These are phyloP conservation scores for Schwanniomyces yamadae DNA, from an alignment of 805 yeast genomes.

Conservation along the genomic window DNA sequence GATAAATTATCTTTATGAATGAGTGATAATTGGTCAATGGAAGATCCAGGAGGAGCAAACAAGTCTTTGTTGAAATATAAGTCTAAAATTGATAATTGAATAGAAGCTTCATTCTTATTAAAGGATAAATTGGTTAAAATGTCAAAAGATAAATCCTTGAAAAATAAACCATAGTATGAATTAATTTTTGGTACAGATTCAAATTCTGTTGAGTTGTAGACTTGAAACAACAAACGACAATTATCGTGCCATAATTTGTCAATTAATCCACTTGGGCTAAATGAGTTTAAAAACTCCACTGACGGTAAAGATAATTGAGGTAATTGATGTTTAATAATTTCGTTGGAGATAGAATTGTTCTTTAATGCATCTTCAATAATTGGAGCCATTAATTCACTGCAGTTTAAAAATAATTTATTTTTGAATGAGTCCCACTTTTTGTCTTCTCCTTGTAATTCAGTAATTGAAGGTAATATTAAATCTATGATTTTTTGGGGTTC, in stretches of 20 bases:
- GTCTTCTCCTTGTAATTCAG: conserved; percentile 30
- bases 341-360: conserved; percentile 37
- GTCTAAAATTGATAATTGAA: conserved; percentile 75
- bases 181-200: conserved; percentile 53
- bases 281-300: conserved; percentile 14
- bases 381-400: conserved; percentile 29
- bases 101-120: conserved; percentile 83
- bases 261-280: conserved; percentile 33
- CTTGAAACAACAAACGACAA: conserved; percentile 61
- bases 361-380: conserved; percentile 31
- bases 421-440: conserved; percentile 41
- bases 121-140: conserved; percentile 78
- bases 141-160: conserved; percentile 76
- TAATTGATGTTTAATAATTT: conserved; percentile 38
- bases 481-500: conserved; percentile 48
- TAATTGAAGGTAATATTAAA: conserved; percentile 51
- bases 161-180: conserved; percentile 47
- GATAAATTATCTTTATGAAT: conserved; percentile 41
- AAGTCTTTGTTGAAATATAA: conserved; percentile 62
- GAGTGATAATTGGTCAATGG: conserved; percentile 63
- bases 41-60: conserved; percentile 61
- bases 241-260: conserved; percentile 63
- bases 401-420: conserved; percentile 31
- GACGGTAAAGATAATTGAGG: conserved; percentile 40
- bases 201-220: conserved; percentile 56